These are phyloP conservation scores for Fusarium sp. DNA, from an alignment of 2,329 filamentous ascomycete genomes.

Conservation along the genomic window DNA sequence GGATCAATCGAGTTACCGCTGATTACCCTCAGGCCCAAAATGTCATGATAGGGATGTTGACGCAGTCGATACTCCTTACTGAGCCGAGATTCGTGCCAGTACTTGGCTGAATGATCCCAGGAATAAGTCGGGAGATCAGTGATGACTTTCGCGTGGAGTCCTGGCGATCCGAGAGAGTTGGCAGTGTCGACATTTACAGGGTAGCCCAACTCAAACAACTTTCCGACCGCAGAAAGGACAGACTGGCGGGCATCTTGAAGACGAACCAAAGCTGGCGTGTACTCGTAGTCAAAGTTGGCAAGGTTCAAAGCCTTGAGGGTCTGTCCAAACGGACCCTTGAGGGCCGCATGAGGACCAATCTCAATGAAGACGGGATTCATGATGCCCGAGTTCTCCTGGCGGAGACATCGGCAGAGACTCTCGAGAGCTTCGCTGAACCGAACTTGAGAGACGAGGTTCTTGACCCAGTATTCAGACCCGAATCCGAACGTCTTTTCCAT, in stretches of 20 bases:
- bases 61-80: not conserved
- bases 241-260: conserved; percentile 1
- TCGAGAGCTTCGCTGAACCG: conserved; percentile 6
- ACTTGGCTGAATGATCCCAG: conserved; percentile 52
- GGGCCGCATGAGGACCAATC: conserved; percentile 54
- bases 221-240: not conserved
- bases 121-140: conserved; percentile 52
- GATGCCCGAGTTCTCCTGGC: not conserved
- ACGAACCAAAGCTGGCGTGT: conserved; percentile 41
- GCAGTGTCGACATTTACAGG: conserved; percentile 5
- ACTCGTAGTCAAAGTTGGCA: conserved; percentile 9
- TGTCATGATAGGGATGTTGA: not conserved
- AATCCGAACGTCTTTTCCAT: not conserved
- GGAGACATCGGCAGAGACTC: conserved; percentile 21
- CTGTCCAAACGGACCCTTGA: conserved; percentile 55
- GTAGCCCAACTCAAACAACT: conserved; percentile 7
- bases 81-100: not conserved
- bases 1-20: not conserved
- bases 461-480: conserved; percentile 37
- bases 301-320: conserved; percentile 26
- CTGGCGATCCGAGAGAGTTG: not conserved
- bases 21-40: not conserved
- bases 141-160: conserved; percentile 1
- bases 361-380: conserved; percentile 43
- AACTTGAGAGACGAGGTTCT: conserved; percentile 34